Base-by-base conservation (phyloP, 768 basidiomycete genomes). In the Mycena vitilis region DNA sequence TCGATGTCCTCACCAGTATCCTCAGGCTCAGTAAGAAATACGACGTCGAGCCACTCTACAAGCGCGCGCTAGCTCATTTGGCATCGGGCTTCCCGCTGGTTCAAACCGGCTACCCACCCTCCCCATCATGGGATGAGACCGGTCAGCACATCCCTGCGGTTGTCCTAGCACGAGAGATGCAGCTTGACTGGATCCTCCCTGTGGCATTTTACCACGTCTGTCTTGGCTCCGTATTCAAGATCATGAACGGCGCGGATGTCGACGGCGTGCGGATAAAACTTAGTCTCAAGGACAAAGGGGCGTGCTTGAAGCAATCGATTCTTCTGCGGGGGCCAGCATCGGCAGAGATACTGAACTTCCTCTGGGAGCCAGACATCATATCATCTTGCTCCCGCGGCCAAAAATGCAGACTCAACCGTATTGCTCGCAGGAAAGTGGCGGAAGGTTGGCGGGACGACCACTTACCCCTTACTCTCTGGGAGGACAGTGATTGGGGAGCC, bases 401-500 rank as follows among this genome's bases (percentile, higher is more conserved):
- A 30, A 4, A 36, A 36, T 60, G 65, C 57, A 49, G 8, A 22
- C 30, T 5, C 13, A 30, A 18, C 9, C 65, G 56, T 0, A 25
- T 52, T 6, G n/a, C 4, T 5, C 10, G 6, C 13, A 20, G 65
- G 13, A 37, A 45, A 38, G 11, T 20, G 8, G 57, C 42, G 5
- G 65, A 66, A 23, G 37, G 16, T 15, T 48, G 47, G 47, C 25
- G 48, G 65, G 20, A n/a, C 5, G 12, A 36, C 20, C 11, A 30
- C 22, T 34, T 65, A 8, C 65, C 65, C 2, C 58, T 66, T 38
- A 23, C 4, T 1, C 56, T 66, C 2, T 66, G 65, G 65, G 16
- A 3, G 1, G 38, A 44, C 5, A 16, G 7, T 3, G 48, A 66
- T 13, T 84, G 83, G 83, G 71, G 74, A 23, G 62, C 68, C 60